A percentile compares a stretch with the other conserved stretches of the same genome.
Conservation (phyloP, 306 rosid species). For the Prunus mume region DNA sequence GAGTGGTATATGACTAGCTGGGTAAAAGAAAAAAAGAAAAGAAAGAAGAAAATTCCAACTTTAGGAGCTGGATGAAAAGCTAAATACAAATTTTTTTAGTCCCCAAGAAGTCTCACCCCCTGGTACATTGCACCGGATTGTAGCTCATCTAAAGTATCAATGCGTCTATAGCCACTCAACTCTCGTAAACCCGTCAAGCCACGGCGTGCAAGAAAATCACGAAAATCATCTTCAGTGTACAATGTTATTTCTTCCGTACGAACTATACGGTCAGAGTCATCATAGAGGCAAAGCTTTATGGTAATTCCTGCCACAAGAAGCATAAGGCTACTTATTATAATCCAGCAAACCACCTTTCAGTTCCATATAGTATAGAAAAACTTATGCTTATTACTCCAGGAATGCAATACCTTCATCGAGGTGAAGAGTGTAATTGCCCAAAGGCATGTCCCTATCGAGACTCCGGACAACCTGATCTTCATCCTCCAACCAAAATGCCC, state of each 20-base stretch:
- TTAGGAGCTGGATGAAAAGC: neutral
- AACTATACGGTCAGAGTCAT: slow-evolving; percentile 61
- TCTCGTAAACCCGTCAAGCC: slow-evolving; percentile 62
- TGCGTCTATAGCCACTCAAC: slow-evolving; percentile 58
- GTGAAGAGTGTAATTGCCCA: slow-evolving; percentile 74
- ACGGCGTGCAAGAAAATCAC: slow-evolving; percentile 60
- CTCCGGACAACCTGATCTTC: slow-evolving; percentile 76
- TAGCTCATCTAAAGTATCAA: slow-evolving; percentile 76
- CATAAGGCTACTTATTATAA: neutral
- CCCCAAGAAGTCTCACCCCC: slow-evolving; percentile 46
- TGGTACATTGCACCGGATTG: slow-evolving; percentile 72
- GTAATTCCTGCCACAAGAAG: slow-evolving; percentile 28
- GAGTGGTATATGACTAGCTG: neutral
- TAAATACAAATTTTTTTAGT: slow-evolving; percentile 13
- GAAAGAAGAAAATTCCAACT: neutral
- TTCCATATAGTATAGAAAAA: neutral
- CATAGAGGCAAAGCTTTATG: slow-evolving; percentile 62
- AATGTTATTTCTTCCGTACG: slow-evolving; percentile 66
- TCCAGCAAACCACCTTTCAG: neutral
- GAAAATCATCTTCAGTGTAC: slow-evolving; percentile 76
- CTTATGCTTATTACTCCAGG: neutral
- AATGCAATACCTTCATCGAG: slow-evolving; percentile 65
- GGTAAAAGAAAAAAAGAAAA: neutral
- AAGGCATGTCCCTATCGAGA: slow-evolving; percentile 82
- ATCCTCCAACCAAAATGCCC: slow-evolving; percentile 85